These are phyloP conservation scores for Usnea hakonensis DNA, from an alignment of 495 filamentous ascomycete genomes.

Conservation along the genomic window DNA sequence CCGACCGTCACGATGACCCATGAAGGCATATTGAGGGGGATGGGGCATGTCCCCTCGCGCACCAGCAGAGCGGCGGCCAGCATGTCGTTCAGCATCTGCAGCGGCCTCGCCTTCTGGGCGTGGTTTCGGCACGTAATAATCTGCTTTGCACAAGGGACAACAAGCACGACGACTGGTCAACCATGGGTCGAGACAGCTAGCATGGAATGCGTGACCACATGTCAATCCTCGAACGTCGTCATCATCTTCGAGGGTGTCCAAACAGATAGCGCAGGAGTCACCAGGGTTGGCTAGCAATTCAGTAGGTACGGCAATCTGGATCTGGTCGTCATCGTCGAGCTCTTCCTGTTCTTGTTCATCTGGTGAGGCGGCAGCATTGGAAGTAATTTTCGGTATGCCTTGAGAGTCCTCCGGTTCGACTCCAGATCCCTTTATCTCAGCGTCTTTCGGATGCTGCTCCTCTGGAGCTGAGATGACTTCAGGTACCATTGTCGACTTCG, in stretches of 20 bases:
- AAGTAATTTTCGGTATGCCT: conserved; percentile 11
- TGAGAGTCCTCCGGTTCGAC: not conserved
- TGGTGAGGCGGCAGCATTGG: conserved; percentile 15
- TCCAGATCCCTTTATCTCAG: not conserved
- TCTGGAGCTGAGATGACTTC: conserved; percentile 7
- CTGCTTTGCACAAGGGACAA: conserved; percentile 94
- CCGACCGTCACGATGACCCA: conserved; percentile 24
- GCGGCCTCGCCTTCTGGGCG: conserved; percentile 47
- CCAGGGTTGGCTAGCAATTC: conserved; percentile 81
- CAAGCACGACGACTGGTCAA: conserved; percentile 85
- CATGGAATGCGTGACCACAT: conserved; percentile 95
- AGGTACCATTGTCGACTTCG: not conserved
- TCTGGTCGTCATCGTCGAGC: conserved; percentile 79
- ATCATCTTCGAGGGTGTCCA: conserved; percentile 87
- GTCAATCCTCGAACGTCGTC: conserved; percentile 91
- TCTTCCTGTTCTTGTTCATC: conserved; percentile 51
- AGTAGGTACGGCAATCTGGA: conserved; percentile 70
- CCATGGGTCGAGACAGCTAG: conserved; percentile 91
- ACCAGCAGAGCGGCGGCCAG: conserved; percentile 26
- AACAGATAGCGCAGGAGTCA: conserved; percentile 93
- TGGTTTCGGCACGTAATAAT: conserved; percentile 89
- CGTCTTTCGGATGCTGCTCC: conserved; percentile 11
- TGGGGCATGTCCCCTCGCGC: conserved; percentile 21
- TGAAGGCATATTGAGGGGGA: conserved; percentile 28
- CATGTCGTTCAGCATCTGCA: conserved; percentile 27